Evolutionary conservation across 2,329 filamentous ascomycete genomes (phyloP), one percentile per base, ranked within the genome.

Genomic region (Monosporascus sp.): DNA sequence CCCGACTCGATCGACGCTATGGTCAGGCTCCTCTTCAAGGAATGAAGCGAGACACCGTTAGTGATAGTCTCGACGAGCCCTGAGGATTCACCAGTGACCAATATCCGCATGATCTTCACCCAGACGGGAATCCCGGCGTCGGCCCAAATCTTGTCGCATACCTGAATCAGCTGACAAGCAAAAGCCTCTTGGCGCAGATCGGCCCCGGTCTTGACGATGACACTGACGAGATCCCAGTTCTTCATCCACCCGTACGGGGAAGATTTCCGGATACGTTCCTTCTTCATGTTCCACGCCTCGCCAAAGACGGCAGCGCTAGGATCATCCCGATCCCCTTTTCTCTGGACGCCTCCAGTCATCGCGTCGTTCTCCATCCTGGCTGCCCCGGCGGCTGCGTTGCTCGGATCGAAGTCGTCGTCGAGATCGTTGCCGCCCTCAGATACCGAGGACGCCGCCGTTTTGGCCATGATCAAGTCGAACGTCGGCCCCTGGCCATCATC

Each of bases 281-380:
- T 89, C 71, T 94, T 94, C 52, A 85, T 80, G 61, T 87, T 84
- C 89, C 89, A 94, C 20, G 89, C 89, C 71, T 94, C 89, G 54
- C 90, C 89, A 70, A 94, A 93, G 5, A 90, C 90, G 9, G 89
- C 89, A 37, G 89, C 89, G 63, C 88, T 92, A 43, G 89, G 89
- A 66, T 94, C 89, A 64, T 94, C 89, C 38, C 89, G 85, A 68
- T 94, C 89, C 37, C 88, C 88, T 65, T 89, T 88, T 50, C 88
- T 82, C 65, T 89, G 87, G 15, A 94, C 85, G 51, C 89, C 89
- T 58, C 88, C 89, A 15, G 89, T 94, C 74, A 91, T 93, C 69
- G 91, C 82, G 67, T 94, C 89, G 66, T 94, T 94, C 68, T 94
- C 89, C 89, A 94, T 94, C 53, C 89, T 81, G 52, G 89, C 89